Percentiles rank a stretch among this genome's conserved stretches.
These are phyloP conservation scores for Iris pallida DNA, from an alignment of 116 monocot genomes.

Conservation along the genomic window DNA sequence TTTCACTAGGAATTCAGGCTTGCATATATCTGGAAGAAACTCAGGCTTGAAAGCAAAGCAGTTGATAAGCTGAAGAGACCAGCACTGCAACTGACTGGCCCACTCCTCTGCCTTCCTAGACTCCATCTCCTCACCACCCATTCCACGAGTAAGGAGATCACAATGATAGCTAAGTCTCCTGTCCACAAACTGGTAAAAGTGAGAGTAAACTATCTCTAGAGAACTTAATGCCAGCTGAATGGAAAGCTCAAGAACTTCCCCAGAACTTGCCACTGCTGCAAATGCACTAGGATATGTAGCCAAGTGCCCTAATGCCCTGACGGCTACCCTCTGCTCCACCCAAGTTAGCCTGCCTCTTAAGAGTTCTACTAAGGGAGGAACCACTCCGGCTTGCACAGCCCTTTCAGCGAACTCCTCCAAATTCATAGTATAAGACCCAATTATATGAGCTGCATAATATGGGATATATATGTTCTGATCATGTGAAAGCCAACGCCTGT, in stretches of 20 bases:
- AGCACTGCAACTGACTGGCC: constrained; percentile 99
- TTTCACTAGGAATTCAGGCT: constrained; percentile 65
- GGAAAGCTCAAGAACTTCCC: constrained; percentile 86
- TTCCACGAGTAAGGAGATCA: constrained; percentile 96
- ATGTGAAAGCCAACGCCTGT: constrained; percentile 85
- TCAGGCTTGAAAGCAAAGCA: constrained; percentile 98
- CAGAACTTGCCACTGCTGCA: constrained; percentile 74
- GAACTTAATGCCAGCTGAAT: constrained; percentile 86
- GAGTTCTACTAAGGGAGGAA: constrained; percentile 92
- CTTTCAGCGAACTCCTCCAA: constrained; percentile 94
- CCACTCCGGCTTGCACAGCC: constrained; percentile 84
- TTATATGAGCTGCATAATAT: constrained; percentile 97
- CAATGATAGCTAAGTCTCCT: constrained; percentile 85
- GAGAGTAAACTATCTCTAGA: constrained; percentile 93
- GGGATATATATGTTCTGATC: constrained; percentile 99
- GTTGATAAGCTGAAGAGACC: constrained; percentile 97
- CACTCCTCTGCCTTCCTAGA: constrained; percentile 98
- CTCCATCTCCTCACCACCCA: constrained; percentile 99
- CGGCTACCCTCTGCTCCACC: constrained; percentile 97
- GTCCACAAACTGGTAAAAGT: constrained; percentile 86
- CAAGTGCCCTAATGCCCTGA: constrained; percentile 91
- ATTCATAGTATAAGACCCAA: constrained; percentile 99
- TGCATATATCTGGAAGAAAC: constrained; percentile 90
- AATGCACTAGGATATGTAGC: constrained; percentile 92
- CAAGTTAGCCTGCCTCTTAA: constrained; percentile 92